These are phyloP conservation scores for Neonectria hederae DNA, from an alignment of 2,329 filamentous ascomycete species.

Conservation along the genomic window DNA sequence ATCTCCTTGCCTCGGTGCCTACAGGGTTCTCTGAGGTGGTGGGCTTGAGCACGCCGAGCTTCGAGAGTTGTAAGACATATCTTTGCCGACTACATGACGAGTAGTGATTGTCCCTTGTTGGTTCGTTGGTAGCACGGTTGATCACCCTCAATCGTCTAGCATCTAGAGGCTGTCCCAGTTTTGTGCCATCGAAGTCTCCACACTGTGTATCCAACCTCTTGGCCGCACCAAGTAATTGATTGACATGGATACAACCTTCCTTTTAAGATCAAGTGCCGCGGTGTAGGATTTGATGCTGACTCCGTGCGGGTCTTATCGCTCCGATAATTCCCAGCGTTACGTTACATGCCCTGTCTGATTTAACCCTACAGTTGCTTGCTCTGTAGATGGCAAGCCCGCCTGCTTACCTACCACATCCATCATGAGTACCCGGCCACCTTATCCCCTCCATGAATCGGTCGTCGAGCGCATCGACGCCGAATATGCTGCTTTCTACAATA, in stretches of 20 bases:
- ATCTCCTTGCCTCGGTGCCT: not conserved
- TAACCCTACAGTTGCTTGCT: not conserved
- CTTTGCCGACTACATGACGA: not conserved
- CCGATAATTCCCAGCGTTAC: not conserved
- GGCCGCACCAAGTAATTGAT: not conserved
- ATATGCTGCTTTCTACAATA: slow-evolving; percentile 63
- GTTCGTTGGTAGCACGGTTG: not conserved
- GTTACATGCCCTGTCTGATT: not conserved
- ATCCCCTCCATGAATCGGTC: slow-evolving; percentile 55
- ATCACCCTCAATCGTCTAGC: not conserved
- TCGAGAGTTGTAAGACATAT: not conserved
- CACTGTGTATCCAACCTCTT: not conserved
- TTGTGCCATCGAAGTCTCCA: not conserved
- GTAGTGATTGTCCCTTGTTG: not conserved
- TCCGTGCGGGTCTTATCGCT: not conserved
- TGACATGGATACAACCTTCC: not conserved
- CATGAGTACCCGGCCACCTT: slow-evolving; percentile 34
- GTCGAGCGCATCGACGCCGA: slow-evolving; percentile 57
- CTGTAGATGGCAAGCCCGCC: not conserved
- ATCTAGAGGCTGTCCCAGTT: not conserved
- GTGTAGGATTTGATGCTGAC: not conserved
- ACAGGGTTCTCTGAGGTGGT: not conserved
- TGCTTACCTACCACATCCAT: not conserved
- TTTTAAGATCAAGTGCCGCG: not conserved
- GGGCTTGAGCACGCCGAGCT: not conserved